Base-by-base conservation (phyloP, 1,284 basidiomycete genomes). In the Malassezia nana region DNA sequence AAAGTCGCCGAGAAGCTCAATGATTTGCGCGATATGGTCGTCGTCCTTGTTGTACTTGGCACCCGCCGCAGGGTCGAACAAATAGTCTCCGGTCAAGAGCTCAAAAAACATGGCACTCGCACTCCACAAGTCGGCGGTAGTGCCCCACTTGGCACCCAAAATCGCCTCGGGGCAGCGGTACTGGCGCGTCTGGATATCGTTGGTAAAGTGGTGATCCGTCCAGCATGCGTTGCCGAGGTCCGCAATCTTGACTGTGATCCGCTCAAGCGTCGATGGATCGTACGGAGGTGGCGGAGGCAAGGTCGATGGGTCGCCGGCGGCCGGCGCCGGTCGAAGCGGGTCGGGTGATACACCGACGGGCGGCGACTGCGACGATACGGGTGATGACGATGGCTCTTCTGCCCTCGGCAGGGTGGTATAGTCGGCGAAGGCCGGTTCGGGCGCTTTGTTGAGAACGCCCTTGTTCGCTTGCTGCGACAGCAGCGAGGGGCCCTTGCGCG, bases 131-230 rank as follows among this genome's bases (percentile, higher is more conserved):
- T 98, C 92, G 22, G 89, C 90, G 64, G 84, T 89, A 5, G 88
- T 81, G 12, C 89, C 89, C 92, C 92, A 98, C 68, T 89, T 88
- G 33, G 88, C 86, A 39, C 92, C 92, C 2, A 98, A 78, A 52
- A 98, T 92, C 49, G 95, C 92, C 75, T 98, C 92, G 0, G 94
- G 92, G 78, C 88, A 91, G 33, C 94, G 84, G 74, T 96, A 96
- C 72, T 96, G 92, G 59, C 92, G 79, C 33, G 94, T 98, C 78
- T 98, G 92, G 62, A 92, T 92, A 68, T 91, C 89, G 75, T 92
- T 88, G 42, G 89, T 92, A 60, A 91, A 91, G 70, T 92, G 89
- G 58, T 91, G 86, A 68, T 91, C 86, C 24, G 82, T 82, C 87
- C 87, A 91, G 22, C 87, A 87, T 20, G 87, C 87, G 74, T 95